Evolutionary conservation across 164 flowering plant species (phyloP).

Genomic region (Malania oleifera): DNA sequence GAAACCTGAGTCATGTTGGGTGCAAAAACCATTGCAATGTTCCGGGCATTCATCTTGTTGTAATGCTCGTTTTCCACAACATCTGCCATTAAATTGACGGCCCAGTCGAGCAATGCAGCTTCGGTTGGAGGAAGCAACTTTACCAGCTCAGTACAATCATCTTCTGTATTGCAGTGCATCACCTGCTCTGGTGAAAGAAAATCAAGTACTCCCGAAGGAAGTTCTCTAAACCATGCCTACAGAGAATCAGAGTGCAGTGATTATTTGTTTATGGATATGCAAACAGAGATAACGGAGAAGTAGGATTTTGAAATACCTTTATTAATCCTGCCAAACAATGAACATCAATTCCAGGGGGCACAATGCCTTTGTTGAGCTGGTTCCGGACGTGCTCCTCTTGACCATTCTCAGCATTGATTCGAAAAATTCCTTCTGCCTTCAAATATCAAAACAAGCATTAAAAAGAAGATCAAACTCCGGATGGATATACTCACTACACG

Average conservation of each 20-base stretch:
- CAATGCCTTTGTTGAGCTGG: conserved; percentile 54
- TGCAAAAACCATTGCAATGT: conserved; percentile 91
- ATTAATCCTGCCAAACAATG: conserved; percentile 71
- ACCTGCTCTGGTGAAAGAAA: conserved; percentile 87
- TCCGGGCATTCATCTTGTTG: conserved; percentile 98
- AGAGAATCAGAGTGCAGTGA: not conserved
- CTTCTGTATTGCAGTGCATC: conserved; percentile 90
- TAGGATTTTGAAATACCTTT: conserved; percentile 36
- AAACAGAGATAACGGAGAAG: not conserved
- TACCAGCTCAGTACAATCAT: conserved; percentile 56
- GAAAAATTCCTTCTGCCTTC: conserved; percentile 75
- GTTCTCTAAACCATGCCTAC: conserved; percentile 98
- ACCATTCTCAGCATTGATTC: conserved; percentile 64
- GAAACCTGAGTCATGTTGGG: conserved; percentile 99
- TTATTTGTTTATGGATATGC: not conserved
- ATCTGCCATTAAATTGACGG: conserved; percentile 92
- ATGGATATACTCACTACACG: not conserved
- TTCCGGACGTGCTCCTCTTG: conserved; percentile 53
- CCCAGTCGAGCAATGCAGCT: conserved; percentile 90
- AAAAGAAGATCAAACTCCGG: not conserved
- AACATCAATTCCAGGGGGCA: conserved; percentile 64
- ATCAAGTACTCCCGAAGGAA: conserved; percentile 89
- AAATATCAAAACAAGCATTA: conserved; percentile 11
- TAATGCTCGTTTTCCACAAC: conserved; percentile 69
- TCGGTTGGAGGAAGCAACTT: conserved; percentile 67